phyloP scores from a whole-genome alignment of 768 basidiomycete genomes.

The Tulasnella sp. region DNA sequence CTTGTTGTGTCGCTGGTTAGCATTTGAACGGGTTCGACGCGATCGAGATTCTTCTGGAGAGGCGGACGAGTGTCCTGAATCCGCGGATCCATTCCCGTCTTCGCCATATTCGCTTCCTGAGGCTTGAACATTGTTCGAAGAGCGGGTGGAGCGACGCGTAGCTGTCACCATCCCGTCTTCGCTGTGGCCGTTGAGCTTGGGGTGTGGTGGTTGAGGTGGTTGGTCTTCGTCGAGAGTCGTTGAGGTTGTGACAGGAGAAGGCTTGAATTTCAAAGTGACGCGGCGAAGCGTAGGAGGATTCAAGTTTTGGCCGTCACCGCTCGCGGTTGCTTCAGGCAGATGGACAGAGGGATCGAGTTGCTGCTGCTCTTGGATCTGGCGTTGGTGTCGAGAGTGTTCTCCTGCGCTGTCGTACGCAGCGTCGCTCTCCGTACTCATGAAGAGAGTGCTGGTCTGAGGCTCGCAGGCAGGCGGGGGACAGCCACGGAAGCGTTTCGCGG shows the following conservation, averaged over 20 bases:
- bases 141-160: conserved; percentile 29
- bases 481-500: conserved; percentile 4
- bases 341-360: not conserved
- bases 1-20: conserved; percentile 7
- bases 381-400: conserved; percentile 18
- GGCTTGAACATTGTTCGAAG: not conserved
- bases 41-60: conserved; percentile 24
- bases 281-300: conserved; percentile 32
- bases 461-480: conserved; percentile 13
- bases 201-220: not conserved
- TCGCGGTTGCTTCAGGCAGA: not conserved
- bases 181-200: not conserved
- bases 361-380: conserved; percentile 32
- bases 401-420: conserved; percentile 24
- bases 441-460: not conserved
- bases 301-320: conserved; percentile 23
- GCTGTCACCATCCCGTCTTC: conserved; percentile 25
- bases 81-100: conserved; percentile 16
- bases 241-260: conserved; percentile 9
- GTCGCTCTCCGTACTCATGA: conserved; percentile 19
- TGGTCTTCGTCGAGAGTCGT: conserved; percentile 18
- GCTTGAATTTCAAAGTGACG: conserved; percentile 26
- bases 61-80: conserved; percentile 23
- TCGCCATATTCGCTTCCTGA: conserved; percentile 30
- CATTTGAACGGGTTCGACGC: conserved; percentile 19